A percentile compares a stretch with the other conserved stretches of the same genome.
phyloP scores from a whole-genome alignment of 2,329 filamentous ascomycete genomes.

The Pyricularia pennisetigena region DNA sequence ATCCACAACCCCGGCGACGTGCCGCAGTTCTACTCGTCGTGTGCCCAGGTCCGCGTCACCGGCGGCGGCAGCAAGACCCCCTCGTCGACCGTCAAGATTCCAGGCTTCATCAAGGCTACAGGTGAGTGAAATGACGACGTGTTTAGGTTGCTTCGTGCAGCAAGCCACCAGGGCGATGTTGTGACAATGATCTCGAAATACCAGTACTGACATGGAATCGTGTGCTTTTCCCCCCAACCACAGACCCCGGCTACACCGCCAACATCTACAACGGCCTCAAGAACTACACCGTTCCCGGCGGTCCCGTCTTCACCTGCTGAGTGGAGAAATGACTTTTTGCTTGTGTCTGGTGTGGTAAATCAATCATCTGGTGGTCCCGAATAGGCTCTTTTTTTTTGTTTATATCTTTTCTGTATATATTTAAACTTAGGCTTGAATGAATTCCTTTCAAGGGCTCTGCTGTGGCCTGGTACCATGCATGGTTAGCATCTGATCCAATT shows the following conservation, averaged over 20 bases:
- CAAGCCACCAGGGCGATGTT: too few species aligned
- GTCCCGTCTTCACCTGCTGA: conserved; percentile 6
- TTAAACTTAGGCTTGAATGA: background rate
- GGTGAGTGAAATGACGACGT: too few species aligned
- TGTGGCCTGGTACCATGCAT: background rate
- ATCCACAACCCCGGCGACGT: conserved; percentile 43
- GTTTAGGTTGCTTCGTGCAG: too few species aligned
- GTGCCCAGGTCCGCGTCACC: conserved; percentile 34
- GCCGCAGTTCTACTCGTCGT: conserved; percentile 37
- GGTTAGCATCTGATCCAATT: background rate
- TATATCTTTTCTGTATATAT: background rate
- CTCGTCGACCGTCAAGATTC: conserved; percentile 23
- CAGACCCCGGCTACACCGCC: conserved; percentile 30
- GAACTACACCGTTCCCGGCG: conserved; percentile 11
- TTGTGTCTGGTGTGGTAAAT: background rate
- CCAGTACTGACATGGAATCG: background rate
- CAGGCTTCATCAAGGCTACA: conserved; percentile 17
- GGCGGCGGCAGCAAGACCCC: conserved; percentile 26
- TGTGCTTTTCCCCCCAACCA: conserved; percentile 8
- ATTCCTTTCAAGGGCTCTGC: background rate
- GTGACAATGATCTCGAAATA: too few species aligned
- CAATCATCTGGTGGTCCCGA: background rate
- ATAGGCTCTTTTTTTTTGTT: background rate
- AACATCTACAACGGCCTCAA: conserved; percentile 20
- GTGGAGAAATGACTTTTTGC: background rate